phyloP scores from a whole-genome alignment of 2,329 filamentous ascomycete species.

The Cladosporium sp. region DNA sequence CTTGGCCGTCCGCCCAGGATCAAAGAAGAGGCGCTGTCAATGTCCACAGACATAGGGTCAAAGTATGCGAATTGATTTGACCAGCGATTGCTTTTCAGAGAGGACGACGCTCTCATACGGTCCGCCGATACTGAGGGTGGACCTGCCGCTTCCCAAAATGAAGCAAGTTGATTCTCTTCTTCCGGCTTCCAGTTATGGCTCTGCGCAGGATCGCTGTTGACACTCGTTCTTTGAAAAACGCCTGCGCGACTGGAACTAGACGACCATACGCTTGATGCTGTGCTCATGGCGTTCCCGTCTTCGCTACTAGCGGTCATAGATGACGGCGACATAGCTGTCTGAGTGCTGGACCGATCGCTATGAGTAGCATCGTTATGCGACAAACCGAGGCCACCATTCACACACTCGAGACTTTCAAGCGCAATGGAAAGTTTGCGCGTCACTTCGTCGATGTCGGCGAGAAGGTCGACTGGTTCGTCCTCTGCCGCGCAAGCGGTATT shows the following conservation, averaged over 20 bases:
- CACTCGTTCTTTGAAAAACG: conserved; percentile 5
- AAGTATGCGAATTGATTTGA: conserved; percentile 3
- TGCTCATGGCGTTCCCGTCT: conserved; percentile 7
- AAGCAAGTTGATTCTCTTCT: conserved; percentile 8
- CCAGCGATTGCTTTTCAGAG: not conserved
- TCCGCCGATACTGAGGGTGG: not conserved
- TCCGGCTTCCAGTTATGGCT: not conserved
- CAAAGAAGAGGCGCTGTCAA: conserved; percentile 20
- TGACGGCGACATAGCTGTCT: not conserved
- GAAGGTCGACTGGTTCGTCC: not conserved
- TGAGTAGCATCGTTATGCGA: not conserved
- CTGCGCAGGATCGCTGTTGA: not conserved
- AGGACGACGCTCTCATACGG: not conserved
- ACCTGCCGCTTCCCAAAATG: not conserved
- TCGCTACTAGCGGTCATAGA: conserved; percentile 9
- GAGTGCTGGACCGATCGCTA: not conserved
- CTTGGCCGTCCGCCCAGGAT: not conserved
- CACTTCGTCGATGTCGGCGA: conserved; percentile 14
- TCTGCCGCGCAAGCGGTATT: not conserved
- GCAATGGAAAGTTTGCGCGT: not conserved
- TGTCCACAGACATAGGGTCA: conserved; percentile 19
- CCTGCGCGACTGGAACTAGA: not conserved
- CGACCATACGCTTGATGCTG: conserved; percentile 8
- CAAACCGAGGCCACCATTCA: not conserved
- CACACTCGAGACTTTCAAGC: not conserved